phyloP scores from a whole-genome alignment of 2,329 filamentous ascomycete species.

The Paradendryphiella salina region DNA sequence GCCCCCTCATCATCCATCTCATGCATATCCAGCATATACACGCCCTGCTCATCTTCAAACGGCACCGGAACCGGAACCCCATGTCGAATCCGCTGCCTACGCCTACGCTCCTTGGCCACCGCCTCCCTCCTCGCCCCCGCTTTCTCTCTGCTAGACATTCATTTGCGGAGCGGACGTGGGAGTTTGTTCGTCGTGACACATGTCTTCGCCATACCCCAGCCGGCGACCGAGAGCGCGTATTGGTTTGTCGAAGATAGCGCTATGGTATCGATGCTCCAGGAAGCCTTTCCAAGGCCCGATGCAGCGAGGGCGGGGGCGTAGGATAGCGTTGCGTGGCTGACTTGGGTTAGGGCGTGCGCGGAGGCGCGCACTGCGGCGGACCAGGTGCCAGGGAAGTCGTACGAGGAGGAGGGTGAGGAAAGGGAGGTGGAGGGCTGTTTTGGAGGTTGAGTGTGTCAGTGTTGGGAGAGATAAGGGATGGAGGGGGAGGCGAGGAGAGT shows the following conservation, averaged over 20 bases:
- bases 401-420: not conserved
- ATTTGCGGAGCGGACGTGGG: not conserved
- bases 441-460: too few species aligned
- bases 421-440: too few species aligned
- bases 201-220: constrained; percentile 1
- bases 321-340: constrained; percentile 12
- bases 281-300: constrained; percentile 18
- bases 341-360: constrained; percentile 8
- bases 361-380: constrained; percentile 16
- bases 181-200: constrained; percentile 1
- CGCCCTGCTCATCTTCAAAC: constrained; percentile 1
- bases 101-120: too few species aligned
- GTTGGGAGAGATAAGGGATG: too few species aligned
- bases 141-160: not conserved
- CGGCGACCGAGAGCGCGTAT: not conserved
- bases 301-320: constrained; percentile 14
- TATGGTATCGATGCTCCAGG: constrained; percentile 17
- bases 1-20: not conserved
- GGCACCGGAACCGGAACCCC: not conserved
- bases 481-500: not conserved
- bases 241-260: constrained; percentile 3
- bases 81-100: not conserved
- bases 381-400: constrained; percentile 25
- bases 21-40: constrained; percentile 4
- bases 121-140: not conserved